Conservation (phyloP, 2,329 filamentous ascomycete species). For the Colletotrichum sp. region DNA sequence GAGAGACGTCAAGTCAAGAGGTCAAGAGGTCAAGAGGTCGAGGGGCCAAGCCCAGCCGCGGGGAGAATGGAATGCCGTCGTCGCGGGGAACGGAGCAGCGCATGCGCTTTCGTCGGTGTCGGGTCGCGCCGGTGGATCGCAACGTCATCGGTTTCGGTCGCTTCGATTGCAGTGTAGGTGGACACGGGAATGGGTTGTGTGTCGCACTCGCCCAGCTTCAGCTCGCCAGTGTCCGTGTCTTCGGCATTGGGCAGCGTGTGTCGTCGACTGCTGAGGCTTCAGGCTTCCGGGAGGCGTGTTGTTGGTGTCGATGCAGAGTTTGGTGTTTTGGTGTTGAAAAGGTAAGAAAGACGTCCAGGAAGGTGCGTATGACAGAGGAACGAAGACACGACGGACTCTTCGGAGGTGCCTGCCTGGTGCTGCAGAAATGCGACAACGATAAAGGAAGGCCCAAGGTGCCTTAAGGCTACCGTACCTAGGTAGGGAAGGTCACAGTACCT, state of each 20-base stretch:
- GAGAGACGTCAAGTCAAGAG: not conserved
- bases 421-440: not conserved
- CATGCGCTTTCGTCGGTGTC: not conserved
- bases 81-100: not conserved
- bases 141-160: constrained; percentile 10
- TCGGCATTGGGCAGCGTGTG: not conserved
- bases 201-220: not conserved
- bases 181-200: not conserved
- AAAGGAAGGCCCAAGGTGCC: not conserved
- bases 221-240: not conserved
- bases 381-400: not conserved
- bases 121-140: not conserved
- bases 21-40: not conserved
- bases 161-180: not conserved
- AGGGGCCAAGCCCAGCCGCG: not conserved
- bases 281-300: not conserved
- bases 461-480: not conserved
- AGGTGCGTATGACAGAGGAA: not conserved
- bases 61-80: not conserved
- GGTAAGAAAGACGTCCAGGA: not conserved
- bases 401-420: not conserved
- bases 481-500: not conserved
- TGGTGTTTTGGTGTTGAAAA: not conserved
- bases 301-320: not conserved
- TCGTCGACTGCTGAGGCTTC: not conserved